These are phyloP conservation scores for Starmerella vitae DNA, from an alignment of 805 yeast species.

Conservation along the genomic window DNA sequence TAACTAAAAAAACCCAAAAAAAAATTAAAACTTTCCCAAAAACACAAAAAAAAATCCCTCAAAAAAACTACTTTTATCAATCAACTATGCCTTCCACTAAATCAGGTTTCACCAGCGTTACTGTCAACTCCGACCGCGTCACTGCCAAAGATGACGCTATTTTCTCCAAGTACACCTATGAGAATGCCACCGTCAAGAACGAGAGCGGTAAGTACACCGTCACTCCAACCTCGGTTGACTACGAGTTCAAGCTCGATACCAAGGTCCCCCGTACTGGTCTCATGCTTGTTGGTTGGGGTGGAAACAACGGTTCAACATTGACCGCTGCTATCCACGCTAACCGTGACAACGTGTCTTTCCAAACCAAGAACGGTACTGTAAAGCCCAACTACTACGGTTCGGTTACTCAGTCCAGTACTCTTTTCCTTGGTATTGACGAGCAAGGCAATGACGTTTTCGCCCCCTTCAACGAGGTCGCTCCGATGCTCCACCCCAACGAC, in stretches of 20 bases:
- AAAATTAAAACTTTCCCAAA: constrained; percentile 1
- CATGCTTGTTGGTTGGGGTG: constrained; percentile 87
- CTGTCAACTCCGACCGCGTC: constrained; percentile 44
- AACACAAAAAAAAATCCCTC: not conserved
- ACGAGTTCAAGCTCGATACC: constrained; percentile 76
- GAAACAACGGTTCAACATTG: constrained; percentile 90
- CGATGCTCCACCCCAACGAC: constrained; percentile 82
- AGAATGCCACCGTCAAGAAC: constrained; percentile 58
- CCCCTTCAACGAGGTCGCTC: constrained; percentile 80
- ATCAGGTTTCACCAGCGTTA: constrained; percentile 34
- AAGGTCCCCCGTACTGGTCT: constrained; percentile 75
- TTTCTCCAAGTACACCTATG: constrained; percentile 50
- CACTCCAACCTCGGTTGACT: constrained; percentile 56
- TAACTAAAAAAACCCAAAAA: constrained; percentile 11
- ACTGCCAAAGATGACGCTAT: constrained; percentile 37
- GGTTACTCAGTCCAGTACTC: constrained; percentile 83
- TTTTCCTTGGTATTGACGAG: constrained; percentile 75
- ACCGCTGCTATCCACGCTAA: constrained; percentile 77
- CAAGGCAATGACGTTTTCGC: constrained; percentile 78
- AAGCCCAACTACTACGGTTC: constrained; percentile 84
- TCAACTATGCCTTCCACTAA: constrained; percentile 14
- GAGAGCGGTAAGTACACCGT: constrained; percentile 43
- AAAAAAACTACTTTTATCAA: not conserved
- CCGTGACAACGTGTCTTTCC: constrained; percentile 61
- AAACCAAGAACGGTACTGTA: constrained; percentile 65